Base-by-base conservation (phyloP, 441 rosid species). In the Populus trichocarpa region DNA sequence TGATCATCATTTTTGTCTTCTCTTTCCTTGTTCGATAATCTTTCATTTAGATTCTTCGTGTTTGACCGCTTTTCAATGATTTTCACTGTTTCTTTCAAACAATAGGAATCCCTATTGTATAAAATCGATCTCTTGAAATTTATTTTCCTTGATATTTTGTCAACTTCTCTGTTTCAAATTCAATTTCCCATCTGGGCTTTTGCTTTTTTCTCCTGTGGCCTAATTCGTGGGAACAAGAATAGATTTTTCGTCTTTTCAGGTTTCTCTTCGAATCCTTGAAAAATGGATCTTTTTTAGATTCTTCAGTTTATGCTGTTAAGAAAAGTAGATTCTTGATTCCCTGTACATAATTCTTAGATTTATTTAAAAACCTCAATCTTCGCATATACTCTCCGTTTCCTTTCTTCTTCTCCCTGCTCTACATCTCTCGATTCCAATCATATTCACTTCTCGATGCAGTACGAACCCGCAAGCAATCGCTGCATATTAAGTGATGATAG, bases 261-360 rank as follows among this genome's bases (percentile, higher is more conserved):
- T 78, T 80, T 69, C 78, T 67, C 70, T 50, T 68, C 72, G 30
- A 30, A 75, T 81, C 59, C 83, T 18, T 36, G 20, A 73, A 73
- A 69, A 18, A 16, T 74, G 36, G 79, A 67, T 78, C 83, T 77
- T 80, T 63, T 53, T 35, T 59, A 46, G 77, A 72, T 75, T 81
- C 82, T 72, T 38, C 69, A 25, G 69, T 77, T 72, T 59, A 36
- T 64, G 61, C 65, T 69, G 22, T 10, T 38, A 73, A 10, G 53
- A 67, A 75, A 59, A 63, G 70, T 61, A 46, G 84, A 78, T 81
- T 75, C 78, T 57, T 69, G 71, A 77, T 79, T 63, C 77, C 61
- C 57, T 28, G 23, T 20, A 57, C 67, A 70, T 76, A 63, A 75
- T 74, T 73, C 78, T 70, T 6, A 46, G 46, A 79, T 32, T 67